Conservation (phyloP, 2,329 filamentous ascomycete species). For the Lasiodiplodia theobromae region DNA sequence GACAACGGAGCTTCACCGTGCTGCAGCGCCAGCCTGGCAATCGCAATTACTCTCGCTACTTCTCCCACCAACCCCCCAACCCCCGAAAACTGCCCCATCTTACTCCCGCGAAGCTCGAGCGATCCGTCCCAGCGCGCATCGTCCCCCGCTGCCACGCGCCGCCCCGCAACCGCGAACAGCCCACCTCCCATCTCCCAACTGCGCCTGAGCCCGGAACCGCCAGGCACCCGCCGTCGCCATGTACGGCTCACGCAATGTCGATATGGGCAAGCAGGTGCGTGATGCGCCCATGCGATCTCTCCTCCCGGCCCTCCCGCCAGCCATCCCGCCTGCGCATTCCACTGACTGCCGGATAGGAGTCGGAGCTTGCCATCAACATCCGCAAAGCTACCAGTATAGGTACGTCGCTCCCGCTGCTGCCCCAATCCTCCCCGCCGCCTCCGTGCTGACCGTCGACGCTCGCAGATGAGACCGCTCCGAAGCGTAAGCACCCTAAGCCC, state of each 20-base stretch:
- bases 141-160: neutral
- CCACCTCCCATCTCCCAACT: constrained; percentile 21
- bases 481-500: constrained; percentile 57
- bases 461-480: constrained; percentile 70
- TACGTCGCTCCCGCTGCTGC: constrained; percentile 39
- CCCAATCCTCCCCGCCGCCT: constrained; percentile 9
- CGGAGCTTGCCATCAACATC: constrained; percentile 71
- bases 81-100: neutral
- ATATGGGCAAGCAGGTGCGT: constrained; percentile 65
- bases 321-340: constrained; percentile 27
- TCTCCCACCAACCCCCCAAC: constrained; percentile 1
- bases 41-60: constrained; percentile 18
- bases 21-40: constrained; percentile 22
- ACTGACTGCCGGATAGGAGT: constrained; percentile 59
- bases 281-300: neutral
- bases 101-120: constrained; percentile 1
- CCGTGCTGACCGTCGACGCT: constrained; percentile 32
- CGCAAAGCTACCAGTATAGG: constrained; percentile 71
- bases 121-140: neutral
- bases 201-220: constrained; percentile 27
- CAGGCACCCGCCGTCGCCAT: constrained; percentile 30
- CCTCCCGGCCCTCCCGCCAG: neutral
- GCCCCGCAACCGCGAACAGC: constrained; percentile 8
- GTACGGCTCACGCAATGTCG: constrained; percentile 61
- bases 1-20: constrained; percentile 27